These are phyloP conservation scores for Saccharomycopsis sp. DNA, from an alignment of 805 yeast genomes.

Conservation along the genomic window DNA sequence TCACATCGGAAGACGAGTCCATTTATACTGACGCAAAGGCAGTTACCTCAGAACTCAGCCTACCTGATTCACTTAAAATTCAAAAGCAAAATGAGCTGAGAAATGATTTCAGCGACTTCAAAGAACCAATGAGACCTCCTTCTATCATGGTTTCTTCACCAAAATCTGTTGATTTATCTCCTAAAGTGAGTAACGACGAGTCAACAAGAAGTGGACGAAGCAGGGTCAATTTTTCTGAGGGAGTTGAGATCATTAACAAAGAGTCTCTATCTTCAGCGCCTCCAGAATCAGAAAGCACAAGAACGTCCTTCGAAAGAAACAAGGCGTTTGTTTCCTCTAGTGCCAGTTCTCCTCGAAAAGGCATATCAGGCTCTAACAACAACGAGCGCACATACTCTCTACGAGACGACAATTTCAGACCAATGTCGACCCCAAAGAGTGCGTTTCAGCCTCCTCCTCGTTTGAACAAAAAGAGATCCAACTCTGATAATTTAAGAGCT, in stretches of 20 bases:
- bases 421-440: not conserved
- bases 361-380: not conserved
- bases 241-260: conserved; percentile 14
- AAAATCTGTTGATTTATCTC: conserved; percentile 2
- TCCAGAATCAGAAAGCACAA: conserved; percentile 10
- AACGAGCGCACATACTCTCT: not conserved
- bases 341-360: not conserved
- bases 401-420: conserved; percentile 4
- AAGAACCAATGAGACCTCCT: not conserved
- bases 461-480: conserved; percentile 5
- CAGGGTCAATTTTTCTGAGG: conserved; percentile 11
- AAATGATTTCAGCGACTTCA: not conserved
- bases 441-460: not conserved
- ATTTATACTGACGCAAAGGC: not conserved
- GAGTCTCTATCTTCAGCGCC: not conserved
- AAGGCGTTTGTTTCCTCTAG: conserved; percentile 13
- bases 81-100: not conserved
- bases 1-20: conserved; percentile 1
- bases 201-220: conserved; percentile 15
- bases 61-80: not conserved
- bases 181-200: not conserved
- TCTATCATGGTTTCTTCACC: not conserved
- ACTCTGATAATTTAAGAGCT: conserved; percentile 2
- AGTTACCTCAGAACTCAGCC: not conserved
- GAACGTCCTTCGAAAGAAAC: conserved; percentile 9